Percentiles rank a stretch among this genome's conserved stretches.
phyloP scores from a whole-genome alignment of 441 rosid genomes.

The Codiaeum variegatum region DNA sequence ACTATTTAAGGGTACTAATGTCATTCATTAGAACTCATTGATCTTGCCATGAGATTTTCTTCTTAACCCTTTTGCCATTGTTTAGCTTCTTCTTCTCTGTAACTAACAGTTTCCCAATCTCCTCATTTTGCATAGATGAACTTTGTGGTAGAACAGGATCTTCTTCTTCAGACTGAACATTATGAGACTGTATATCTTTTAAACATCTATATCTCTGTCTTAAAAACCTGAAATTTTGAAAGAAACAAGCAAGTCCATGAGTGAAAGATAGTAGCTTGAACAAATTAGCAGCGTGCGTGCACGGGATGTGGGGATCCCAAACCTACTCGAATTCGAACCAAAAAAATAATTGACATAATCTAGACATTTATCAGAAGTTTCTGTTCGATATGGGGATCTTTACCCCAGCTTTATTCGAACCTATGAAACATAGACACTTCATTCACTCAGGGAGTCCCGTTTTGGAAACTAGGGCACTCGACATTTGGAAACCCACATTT shows the following conservation, averaged over 20 bases:
- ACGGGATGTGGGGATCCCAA: too few species aligned
- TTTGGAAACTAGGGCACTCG: too few species aligned
- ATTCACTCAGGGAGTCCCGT: too few species aligned
- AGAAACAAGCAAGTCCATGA: not conserved
- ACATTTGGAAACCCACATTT: too few species aligned
- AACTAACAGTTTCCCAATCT: slow-evolving; percentile 7
- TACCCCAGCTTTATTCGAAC: too few species aligned
- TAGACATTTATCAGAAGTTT: too few species aligned
- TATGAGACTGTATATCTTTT: slow-evolving; percentile 23
- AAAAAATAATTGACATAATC: too few species aligned
- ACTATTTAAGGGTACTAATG: not conserved
- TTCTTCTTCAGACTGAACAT: slow-evolving; percentile 23
- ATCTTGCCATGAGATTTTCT: slow-evolving; percentile 41
- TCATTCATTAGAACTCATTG: slow-evolving; percentile 18
- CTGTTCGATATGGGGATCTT: too few species aligned
- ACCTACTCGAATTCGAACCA: too few species aligned
- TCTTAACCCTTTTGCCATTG: slow-evolving; percentile 34
- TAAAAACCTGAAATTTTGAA: slow-evolving; percentile 33
- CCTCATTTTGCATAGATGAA: slow-evolving; percentile 12
- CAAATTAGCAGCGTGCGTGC: too few species aligned
- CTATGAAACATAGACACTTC: too few species aligned
- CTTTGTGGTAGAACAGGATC: slow-evolving; percentile 20
- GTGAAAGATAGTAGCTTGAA: not conserved
- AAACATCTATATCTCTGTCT: slow-evolving; percentile 33
- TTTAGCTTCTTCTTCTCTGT: slow-evolving; percentile 27